Conservation (phyloP, 1,139 yeast genomes). For the Debaryomyces subglobosus region DNA sequence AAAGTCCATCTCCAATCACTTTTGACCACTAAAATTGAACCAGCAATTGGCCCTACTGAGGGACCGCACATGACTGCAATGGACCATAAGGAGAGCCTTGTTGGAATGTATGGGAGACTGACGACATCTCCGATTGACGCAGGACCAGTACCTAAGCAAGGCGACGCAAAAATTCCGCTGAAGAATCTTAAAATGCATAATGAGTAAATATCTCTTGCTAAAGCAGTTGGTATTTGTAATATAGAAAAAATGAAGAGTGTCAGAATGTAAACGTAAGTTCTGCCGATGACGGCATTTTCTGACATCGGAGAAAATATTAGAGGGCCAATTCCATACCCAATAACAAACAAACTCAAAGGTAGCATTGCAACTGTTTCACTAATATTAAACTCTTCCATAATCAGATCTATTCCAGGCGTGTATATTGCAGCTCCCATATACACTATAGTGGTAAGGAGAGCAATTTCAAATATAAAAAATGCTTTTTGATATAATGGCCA, state of each 20-base stretch:
- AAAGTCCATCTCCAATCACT: constrained; percentile 44
- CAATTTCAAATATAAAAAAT: constrained; percentile 41
- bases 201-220: constrained; percentile 31
- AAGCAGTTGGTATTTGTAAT: constrained; percentile 37
- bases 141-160: constrained; percentile 40
- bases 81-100: constrained; percentile 38
- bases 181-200: constrained; percentile 34
- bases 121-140: constrained; percentile 34
- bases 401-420: constrained; percentile 52
- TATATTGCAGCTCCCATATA: constrained; percentile 66
- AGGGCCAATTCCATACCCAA: constrained; percentile 46
- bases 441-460: constrained; percentile 52
- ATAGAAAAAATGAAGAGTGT: constrained; percentile 35
- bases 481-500: constrained; percentile 49
- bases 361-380: constrained; percentile 29
- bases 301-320: constrained; percentile 41
- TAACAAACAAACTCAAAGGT: constrained; percentile 40
- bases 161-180: constrained; percentile 38
- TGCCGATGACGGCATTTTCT: constrained; percentile 51
- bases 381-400: constrained; percentile 32
- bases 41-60: constrained; percentile 40
- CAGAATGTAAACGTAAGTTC: constrained; percentile 42
- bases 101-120: constrained; percentile 30
- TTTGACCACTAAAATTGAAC: constrained; percentile 31
- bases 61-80: constrained; percentile 43